Conservation (phyloP, 1,139 yeast genomes). For the Taphrina sp. region DNA sequence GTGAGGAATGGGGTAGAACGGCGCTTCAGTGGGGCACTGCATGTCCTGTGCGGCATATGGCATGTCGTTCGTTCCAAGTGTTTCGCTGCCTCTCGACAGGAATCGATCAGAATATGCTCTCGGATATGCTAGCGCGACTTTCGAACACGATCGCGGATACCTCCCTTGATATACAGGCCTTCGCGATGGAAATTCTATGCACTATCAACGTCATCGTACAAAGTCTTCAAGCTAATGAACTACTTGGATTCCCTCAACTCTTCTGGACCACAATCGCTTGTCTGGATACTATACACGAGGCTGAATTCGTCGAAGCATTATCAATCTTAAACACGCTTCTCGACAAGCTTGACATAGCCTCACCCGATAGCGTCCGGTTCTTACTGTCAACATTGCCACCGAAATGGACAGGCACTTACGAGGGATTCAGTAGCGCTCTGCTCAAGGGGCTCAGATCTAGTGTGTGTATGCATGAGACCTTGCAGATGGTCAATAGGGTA, state of each 20-base stretch:
- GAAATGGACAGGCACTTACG: constrained; percentile 92
- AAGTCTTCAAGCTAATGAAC: constrained; percentile 70
- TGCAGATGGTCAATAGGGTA: constrained; percentile 69
- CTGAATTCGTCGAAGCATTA: constrained; percentile 83
- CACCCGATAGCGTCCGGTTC: constrained; percentile 81
- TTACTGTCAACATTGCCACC: constrained; percentile 85
- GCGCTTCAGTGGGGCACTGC: constrained; percentile 95
- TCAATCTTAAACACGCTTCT: constrained; percentile 79
- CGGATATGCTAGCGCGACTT: constrained; percentile 89
- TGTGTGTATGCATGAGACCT: constrained; percentile 73
- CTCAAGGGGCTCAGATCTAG: constrained; percentile 81
- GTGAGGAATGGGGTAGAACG: constrained; percentile 77
- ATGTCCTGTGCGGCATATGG: constrained; percentile 94
- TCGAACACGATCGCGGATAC: constrained; percentile 92
- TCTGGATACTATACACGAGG: constrained; percentile 83
- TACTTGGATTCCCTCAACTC: constrained; percentile 84
- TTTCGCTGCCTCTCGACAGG: constrained; percentile 77
- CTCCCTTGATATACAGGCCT: constrained; percentile 86
- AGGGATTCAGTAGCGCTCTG: constrained; percentile 77
- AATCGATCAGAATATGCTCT: constrained; percentile 81
- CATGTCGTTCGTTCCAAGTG: constrained; percentile 91
- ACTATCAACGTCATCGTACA: constrained; percentile 89
- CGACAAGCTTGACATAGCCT: constrained; percentile 79
- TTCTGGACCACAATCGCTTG: constrained; percentile 98
- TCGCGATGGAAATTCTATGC: constrained; percentile 95